A percentile compares a stretch with the other conserved stretches of the same genome.
phyloP scores from a whole-genome alignment of 2,329 filamentous ascomycete genomes.

The Ophiostoma australiae region DNA sequence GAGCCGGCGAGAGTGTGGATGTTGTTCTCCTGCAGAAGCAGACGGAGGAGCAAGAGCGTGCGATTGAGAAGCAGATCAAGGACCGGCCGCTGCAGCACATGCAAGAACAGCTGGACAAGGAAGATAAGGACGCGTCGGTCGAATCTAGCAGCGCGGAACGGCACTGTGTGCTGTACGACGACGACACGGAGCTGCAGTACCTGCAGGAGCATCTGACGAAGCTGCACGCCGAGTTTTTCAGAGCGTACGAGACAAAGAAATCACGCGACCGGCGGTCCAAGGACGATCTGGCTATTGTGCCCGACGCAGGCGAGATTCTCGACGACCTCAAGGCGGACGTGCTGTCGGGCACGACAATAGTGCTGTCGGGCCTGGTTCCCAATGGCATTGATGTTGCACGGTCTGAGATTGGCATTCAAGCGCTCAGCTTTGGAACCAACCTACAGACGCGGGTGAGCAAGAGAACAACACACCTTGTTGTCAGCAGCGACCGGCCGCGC shows the following conservation, averaged over 20 bases:
- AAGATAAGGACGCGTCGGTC: conserved; percentile 56
- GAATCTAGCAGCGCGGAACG: conserved; percentile 33
- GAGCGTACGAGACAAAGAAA: conserved; percentile 64
- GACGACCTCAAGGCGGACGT: conserved; percentile 72
- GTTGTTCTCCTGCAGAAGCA: conserved; percentile 66
- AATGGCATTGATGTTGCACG: conserved; percentile 71
- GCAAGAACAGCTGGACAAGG: conserved; percentile 84
- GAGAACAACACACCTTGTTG: conserved; percentile 69
- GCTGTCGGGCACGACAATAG: conserved; percentile 69
- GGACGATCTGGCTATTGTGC: conserved; percentile 40
- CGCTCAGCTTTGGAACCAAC: conserved; percentile 75
- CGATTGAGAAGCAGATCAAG: conserved; percentile 80
- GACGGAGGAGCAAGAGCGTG: conserved; percentile 78
- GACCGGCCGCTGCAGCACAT: conserved; percentile 86
- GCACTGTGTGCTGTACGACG: conserved; percentile 78
- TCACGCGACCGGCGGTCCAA: conserved; percentile 37
- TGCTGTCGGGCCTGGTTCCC: conserved; percentile 86
- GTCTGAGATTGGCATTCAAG: conserved; percentile 84
- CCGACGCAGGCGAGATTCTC: conserved; percentile 82
- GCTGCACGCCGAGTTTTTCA: conserved; percentile 76
- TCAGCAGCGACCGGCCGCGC: conserved; percentile 64
- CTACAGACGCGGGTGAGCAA: conserved; percentile 53
- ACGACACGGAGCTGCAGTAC: conserved; percentile 75
- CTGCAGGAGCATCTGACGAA: conserved; percentile 70
- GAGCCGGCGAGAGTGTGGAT: conserved; percentile 67